Conservation (phyloP, 2,329 filamentous ascomycete genomes). For the Aspergillus jensenii region DNA sequence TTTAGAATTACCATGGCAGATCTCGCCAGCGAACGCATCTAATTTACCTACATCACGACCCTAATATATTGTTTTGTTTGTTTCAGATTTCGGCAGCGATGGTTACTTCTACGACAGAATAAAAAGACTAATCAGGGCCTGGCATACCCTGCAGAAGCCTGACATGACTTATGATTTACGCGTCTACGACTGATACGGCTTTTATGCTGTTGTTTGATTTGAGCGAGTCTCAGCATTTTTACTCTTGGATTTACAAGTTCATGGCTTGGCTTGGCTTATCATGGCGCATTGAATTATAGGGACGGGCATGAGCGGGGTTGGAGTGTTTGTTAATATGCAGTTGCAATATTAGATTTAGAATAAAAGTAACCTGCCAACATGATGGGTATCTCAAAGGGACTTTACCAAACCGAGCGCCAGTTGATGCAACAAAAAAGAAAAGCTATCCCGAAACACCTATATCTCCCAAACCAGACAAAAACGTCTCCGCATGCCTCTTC, state of each 20-base stretch:
- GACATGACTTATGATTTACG: slow-evolving; percentile 10
- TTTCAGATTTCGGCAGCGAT: not conserved
- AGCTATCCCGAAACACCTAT: slow-evolving; percentile 25
- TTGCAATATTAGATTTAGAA: slow-evolving; percentile 5
- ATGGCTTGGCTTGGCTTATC: slow-evolving; percentile 5
- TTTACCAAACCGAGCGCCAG: not conserved
- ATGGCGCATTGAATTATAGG: slow-evolving; percentile 6
- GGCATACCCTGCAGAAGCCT: slow-evolving; percentile 10
- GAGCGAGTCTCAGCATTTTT: not conserved
- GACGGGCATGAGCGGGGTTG: not conserved
- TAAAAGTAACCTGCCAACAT: slow-evolving; percentile 5
- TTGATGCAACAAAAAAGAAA: not conserved
- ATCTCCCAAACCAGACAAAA: slow-evolving; percentile 59
- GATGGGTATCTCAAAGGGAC: slow-evolving; percentile 13
- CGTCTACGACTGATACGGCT: slow-evolving; percentile 19
- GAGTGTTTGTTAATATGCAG: not conserved
- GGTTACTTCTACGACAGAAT: not conserved
- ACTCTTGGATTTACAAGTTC: not conserved
- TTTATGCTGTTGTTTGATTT: slow-evolving; percentile 19
- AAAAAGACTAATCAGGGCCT: not conserved
- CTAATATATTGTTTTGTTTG: not conserved
- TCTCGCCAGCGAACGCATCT: slow-evolving; percentile 17
- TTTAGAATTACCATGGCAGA: slow-evolving; percentile 37
- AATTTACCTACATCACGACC: not conserved
- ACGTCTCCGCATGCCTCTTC: slow-evolving; percentile 70